Conservation (phyloP, 1,139 yeast species). For the Magnusiomyces magnusii region DNA sequence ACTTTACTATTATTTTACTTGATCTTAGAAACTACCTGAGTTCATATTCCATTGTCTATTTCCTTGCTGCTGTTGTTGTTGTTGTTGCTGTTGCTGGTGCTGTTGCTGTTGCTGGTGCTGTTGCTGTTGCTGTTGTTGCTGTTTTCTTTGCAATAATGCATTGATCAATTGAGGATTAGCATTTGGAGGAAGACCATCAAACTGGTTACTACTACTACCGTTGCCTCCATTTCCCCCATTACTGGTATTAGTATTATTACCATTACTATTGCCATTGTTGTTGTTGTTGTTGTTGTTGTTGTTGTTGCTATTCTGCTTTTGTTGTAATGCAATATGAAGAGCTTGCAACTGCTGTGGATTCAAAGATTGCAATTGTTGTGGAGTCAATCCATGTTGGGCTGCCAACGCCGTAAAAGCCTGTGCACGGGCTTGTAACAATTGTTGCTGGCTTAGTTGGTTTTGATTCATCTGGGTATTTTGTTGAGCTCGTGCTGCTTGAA, state of each 20-base stretch:
- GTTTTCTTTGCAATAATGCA: slow-evolving; percentile 17
- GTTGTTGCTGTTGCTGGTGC: slow-evolving; percentile 3
- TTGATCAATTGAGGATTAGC: neutral
- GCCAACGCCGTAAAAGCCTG: neutral
- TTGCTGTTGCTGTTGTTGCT: slow-evolving; percentile 18
- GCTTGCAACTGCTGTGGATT: slow-evolving; percentile 18
- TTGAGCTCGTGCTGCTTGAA: too few species aligned
- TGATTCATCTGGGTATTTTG: too few species aligned
- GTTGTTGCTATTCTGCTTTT: slow-evolving; percentile 6
- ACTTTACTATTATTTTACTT: too few species aligned
- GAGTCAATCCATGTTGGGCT: neutral
- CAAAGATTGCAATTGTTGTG: slow-evolving; percentile 7
- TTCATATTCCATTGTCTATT: neutral
- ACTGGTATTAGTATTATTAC: slow-evolving; percentile 28
- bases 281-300: slow-evolving; percentile 8
- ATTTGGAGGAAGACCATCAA: slow-evolving; percentile 15
- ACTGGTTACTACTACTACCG: slow-evolving; percentile 23
- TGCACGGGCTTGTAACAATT: neutral
- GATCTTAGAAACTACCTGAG: slow-evolving; percentile 84
- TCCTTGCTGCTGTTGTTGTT: slow-evolving; percentile 2
- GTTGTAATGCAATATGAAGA: slow-evolving; percentile 6
- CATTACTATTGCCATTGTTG: slow-evolving; percentile 2
- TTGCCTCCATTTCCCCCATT: slow-evolving; percentile 35
- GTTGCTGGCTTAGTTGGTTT: too few species aligned
- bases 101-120: neutral